Conservation (phyloP, 371 early-diverging fungal genomes). For the Smittium culicis region DNA sequence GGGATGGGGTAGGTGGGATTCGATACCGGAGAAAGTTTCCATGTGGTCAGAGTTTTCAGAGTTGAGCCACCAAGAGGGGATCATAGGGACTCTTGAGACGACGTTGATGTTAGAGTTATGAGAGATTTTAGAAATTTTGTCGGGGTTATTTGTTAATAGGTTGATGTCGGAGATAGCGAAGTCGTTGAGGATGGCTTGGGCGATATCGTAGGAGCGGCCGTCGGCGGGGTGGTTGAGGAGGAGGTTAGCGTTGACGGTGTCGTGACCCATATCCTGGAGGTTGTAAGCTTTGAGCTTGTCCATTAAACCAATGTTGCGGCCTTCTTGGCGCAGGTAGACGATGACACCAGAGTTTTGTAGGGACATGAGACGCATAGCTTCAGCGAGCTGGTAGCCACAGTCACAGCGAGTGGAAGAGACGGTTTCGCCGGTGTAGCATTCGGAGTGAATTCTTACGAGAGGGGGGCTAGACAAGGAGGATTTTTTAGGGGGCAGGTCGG, state of each 20-base stretch:
- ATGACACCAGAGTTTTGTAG: constrained; percentile 71
- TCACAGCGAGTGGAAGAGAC: constrained; percentile 85
- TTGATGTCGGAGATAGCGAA: constrained; percentile 49
- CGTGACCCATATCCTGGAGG: constrained; percentile 86
- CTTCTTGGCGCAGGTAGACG: constrained; percentile 90
- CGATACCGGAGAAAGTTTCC: not conserved
- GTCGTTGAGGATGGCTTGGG: constrained; percentile 75
- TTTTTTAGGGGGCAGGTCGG: constrained; percentile 31
- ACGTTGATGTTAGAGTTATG: constrained; percentile 51
- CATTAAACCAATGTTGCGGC: constrained; percentile 82
- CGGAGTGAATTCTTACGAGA: constrained; percentile 84
- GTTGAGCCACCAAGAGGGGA: constrained; percentile 59
- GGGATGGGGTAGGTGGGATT: not conserved
- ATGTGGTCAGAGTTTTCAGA: not conserved
- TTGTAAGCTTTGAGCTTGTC: constrained; percentile 95
- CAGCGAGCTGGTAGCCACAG: constrained; percentile 87
- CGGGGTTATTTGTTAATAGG: constrained; percentile 89
- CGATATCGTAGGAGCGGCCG: constrained; percentile 82
- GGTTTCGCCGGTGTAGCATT: constrained; percentile 94
- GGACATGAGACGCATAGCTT: constrained; percentile 80
- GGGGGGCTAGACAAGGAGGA: constrained; percentile 26
- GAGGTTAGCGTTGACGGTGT: constrained; percentile 86
- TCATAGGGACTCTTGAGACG: constrained; percentile 72
- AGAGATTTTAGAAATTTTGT: constrained; percentile 71
- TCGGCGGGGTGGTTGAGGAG: constrained; percentile 81